phyloP scores from a whole-genome alignment of 305 asterid species.

The Fraxinus angustifolia region DNA sequence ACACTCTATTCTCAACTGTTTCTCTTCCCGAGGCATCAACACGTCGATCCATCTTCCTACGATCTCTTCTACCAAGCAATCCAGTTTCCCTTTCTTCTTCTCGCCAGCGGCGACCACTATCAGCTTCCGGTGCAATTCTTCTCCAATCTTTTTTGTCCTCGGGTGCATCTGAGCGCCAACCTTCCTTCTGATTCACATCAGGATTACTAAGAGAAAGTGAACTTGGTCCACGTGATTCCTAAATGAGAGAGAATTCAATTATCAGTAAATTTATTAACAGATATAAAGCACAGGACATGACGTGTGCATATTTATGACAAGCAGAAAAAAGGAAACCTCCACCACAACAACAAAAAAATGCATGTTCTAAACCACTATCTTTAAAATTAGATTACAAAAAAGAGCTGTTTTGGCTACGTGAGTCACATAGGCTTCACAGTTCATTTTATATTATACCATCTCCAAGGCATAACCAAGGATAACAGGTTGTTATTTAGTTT shows the following conservation, averaged over 20 bases:
- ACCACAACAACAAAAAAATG: background rate
- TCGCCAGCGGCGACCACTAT: conserved; percentile 96
- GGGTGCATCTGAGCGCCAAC: conserved; percentile 62
- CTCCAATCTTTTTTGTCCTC: conserved; percentile 93
- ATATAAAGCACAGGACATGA: background rate
- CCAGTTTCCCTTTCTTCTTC: conserved; percentile 99
- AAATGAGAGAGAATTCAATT: conserved; percentile 11
- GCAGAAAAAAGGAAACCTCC: background rate
- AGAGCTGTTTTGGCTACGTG: background rate
- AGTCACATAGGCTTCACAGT: background rate
- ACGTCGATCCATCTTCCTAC: conserved; percentile 83
- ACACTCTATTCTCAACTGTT: conserved; percentile 57
- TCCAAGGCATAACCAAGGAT: background rate
- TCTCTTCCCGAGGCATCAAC: conserved; percentile 69
- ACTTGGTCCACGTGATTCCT: conserved; percentile 87
- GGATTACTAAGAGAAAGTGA: conserved; percentile 81
- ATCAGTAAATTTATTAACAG: background rate
- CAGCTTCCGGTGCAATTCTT: conserved; percentile 56
- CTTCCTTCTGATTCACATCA: conserved; percentile 77
- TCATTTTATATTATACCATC: background rate
- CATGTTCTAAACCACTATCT: background rate
- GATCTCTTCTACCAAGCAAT: conserved; percentile 88
- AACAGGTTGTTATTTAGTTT: background rate
- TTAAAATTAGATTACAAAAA: background rate
- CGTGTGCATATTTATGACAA: background rate